A percentile compares a stretch with the other conserved stretches of the same genome.
These are phyloP conservation scores for Colletotrichum sp. DNA, from an alignment of 2,329 filamentous ascomycete genomes.

Conservation along the genomic window DNA sequence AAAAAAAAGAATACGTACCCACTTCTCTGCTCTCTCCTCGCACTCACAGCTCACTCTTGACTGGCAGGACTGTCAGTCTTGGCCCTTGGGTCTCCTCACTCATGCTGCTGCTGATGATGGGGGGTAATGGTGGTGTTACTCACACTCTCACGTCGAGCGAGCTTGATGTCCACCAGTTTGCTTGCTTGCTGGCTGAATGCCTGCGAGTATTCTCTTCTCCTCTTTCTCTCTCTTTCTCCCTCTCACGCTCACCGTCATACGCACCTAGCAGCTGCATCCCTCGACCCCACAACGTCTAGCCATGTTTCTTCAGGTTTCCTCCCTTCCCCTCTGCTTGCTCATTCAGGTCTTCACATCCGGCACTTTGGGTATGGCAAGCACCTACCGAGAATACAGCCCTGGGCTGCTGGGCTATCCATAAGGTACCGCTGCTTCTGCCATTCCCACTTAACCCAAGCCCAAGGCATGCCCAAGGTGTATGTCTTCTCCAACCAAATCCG, in stretches of 20 bases:
- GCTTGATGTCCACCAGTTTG: background rate
- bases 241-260: background rate
- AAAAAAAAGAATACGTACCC: background rate
- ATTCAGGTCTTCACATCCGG: background rate
- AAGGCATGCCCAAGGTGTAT: background rate
- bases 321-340: background rate
- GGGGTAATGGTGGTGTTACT: background rate
- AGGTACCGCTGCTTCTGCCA: slow-evolving; percentile 9
- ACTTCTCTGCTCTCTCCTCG: background rate
- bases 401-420: background rate
- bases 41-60: background rate
- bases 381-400: background rate
- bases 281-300: background rate
- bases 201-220: background rate
- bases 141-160: background rate
- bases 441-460: background rate
- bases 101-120: background rate
- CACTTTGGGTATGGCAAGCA: background rate
- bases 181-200: background rate
- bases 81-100: background rate
- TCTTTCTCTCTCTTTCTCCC: background rate
- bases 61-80: background rate
- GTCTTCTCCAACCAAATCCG: background rate
- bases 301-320: background rate
- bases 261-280: background rate